phyloP scores from a whole-genome alignment of 148 eudicot genomes.

The Nepenthes gracilis region DNA sequence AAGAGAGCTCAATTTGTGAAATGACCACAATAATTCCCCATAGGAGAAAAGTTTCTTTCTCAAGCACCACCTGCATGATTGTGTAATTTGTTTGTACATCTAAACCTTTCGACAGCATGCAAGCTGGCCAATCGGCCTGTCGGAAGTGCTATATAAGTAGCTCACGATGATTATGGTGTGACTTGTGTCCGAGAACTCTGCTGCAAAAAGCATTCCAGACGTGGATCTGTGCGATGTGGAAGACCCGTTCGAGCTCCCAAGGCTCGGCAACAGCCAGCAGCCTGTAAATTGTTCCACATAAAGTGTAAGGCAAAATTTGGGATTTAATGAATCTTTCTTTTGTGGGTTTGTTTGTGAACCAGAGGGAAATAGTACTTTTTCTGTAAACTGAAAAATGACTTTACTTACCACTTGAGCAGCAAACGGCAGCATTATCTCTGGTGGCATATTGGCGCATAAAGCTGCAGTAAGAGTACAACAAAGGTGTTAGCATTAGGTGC shows the following conservation, averaged over 20 bases:
- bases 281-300: constrained; percentile 28
- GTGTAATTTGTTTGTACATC: too few relatives aligned
- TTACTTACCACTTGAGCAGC: constrained; percentile 78
- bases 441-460: constrained; percentile 59
- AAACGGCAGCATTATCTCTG: constrained; percentile 82
- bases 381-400: background rate
- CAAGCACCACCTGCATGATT: too few relatives aligned
- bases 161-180: background rate
- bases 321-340: background rate
- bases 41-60: too few relatives aligned
- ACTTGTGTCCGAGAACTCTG: constrained; percentile 4
- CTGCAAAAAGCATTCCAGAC: constrained; percentile 34
- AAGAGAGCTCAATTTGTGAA: too few relatives aligned
- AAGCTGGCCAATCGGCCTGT: too few relatives aligned
- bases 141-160: background rate
- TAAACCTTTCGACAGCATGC: too few relatives aligned
- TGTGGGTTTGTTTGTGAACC: background rate
- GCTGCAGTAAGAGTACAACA: constrained; percentile 25
- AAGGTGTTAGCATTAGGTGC: background rate
- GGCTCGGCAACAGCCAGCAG: constrained; percentile 61
- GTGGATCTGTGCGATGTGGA: constrained; percentile 44
- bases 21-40: too few relatives aligned
- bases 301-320: background rate
- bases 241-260: constrained; percentile 84
- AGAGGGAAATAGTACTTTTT: background rate